Evolutionary conservation across 805 yeast species (phyloP).

Genomic region (Teunomyces lycoperdinae): DNA sequence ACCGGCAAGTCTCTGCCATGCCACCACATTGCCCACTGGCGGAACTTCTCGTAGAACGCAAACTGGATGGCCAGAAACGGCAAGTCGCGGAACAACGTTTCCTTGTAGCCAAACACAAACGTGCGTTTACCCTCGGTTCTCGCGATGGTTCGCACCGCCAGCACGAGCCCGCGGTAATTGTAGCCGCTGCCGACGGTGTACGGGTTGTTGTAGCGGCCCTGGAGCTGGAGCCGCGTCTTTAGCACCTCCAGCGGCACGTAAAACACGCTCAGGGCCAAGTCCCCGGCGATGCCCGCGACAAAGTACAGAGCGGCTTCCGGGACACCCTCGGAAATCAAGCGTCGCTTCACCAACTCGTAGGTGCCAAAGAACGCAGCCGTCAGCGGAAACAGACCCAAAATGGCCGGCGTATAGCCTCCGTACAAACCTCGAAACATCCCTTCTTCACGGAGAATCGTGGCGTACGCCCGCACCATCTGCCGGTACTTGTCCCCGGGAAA

Average conservation of each 20-base stretch:
- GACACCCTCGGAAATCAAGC: slow-evolving; percentile 57
- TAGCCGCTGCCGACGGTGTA: slow-evolving; percentile 73
- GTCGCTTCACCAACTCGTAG: slow-evolving; percentile 78
- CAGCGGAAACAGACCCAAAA: slow-evolving; percentile 89
- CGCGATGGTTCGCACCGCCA: slow-evolving; percentile 67
- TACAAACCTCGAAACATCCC: slow-evolving; percentile 83
- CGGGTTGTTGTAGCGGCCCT: slow-evolving; percentile 82
- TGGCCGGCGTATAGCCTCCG: slow-evolving; percentile 90
- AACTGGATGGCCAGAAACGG: slow-evolving; percentile 96
- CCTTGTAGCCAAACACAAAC: slow-evolving; percentile 87
- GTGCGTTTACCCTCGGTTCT: slow-evolving; percentile 72
- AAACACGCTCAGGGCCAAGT: slow-evolving; percentile 78
- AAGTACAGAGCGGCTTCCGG: slow-evolving; percentile 82
- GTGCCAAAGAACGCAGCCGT: slow-evolving; percentile 93
- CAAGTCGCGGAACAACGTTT: slow-evolving; percentile 85
- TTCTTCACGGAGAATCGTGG: slow-evolving; percentile 75
- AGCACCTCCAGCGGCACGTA: slow-evolving; percentile 96
- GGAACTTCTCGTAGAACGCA: slow-evolving; percentile 87
- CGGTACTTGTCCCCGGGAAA: slow-evolving; percentile 69
- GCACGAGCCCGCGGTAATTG: slow-evolving; percentile 70
- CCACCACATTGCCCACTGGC: slow-evolving; percentile 54
- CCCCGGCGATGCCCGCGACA: slow-evolving; percentile 90
- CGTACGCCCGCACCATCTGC: slow-evolving; percentile 73
- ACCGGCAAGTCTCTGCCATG: slow-evolving; percentile 48
- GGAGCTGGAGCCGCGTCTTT: slow-evolving; percentile 89